These are phyloP conservation scores for Kluyveromyces marxianus DNA, from an alignment of 1,139 yeast species.

Conservation along the genomic window DNA sequence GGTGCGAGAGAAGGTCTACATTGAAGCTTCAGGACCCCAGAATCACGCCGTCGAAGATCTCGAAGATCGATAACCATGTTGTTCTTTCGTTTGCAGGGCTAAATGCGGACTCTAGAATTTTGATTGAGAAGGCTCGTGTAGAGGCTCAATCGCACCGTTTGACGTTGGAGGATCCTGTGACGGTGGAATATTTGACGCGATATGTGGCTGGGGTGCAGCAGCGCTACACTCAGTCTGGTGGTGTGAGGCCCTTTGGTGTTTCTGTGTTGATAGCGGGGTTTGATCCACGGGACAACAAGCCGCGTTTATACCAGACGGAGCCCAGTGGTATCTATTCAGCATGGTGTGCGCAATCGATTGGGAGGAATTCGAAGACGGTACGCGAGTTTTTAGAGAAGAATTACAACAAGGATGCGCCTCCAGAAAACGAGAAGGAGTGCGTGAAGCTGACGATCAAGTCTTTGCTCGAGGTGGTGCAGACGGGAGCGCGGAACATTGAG, in stretches of 20 bases:
- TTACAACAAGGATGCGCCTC: constrained; percentile 49
- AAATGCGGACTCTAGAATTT: constrained; percentile 93
- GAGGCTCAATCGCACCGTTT: constrained; percentile 97
- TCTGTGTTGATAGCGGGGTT: constrained; percentile 94
- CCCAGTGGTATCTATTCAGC: constrained; percentile 97
- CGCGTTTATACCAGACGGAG: constrained; percentile 88
- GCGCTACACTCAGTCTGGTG: constrained; percentile 96
- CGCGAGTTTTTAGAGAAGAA: constrained; percentile 92
- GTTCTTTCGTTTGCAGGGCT: constrained; percentile 94
- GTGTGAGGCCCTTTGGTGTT: constrained; percentile 92
- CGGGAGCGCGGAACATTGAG: constrained; percentile 95
- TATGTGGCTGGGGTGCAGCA: constrained; percentile 97
- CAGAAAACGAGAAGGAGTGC: constrained; percentile 63
- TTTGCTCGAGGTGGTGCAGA: constrained; percentile 90
- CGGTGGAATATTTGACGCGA: constrained; percentile 85
- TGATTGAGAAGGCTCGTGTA: constrained; percentile 90
- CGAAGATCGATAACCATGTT: constrained; percentile 84
- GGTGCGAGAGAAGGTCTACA: constrained; percentile 95
- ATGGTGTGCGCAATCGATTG: constrained; percentile 99
- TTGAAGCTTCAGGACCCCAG: constrained; percentile 93
- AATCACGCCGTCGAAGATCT: constrained; percentile 89
- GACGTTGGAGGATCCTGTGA: constrained; percentile 88
- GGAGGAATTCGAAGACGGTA: constrained; percentile 90
- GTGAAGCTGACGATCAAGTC: constrained; percentile 78
- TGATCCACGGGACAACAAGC: constrained; percentile 74